Conservation (phyloP, 2,329 filamentous ascomycete species). For the Aspergillus aculeatinus region DNA sequence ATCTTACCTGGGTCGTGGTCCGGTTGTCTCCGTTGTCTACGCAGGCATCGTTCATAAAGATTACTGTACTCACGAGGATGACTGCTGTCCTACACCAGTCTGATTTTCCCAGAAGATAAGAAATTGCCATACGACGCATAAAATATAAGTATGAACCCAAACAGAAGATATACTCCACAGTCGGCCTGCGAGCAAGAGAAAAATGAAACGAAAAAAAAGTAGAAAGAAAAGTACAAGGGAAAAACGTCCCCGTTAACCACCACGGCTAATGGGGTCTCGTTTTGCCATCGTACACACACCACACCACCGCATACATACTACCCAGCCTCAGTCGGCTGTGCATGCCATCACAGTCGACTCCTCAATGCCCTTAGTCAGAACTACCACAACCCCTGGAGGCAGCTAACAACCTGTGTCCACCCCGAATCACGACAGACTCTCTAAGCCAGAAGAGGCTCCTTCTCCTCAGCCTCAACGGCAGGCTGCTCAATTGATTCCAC, state of each 20-base stretch:
- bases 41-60: too few species aligned
- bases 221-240: constrained; percentile 6
- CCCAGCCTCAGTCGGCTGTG: not conserved
- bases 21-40: too few species aligned
- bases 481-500: constrained; percentile 30
- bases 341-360: not conserved
- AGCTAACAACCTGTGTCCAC: not conserved
- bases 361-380: too few species aligned
- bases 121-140: not conserved
- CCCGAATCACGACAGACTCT: not conserved
- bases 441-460: constrained; percentile 36
- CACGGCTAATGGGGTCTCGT: constrained; percentile 14
- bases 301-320: not conserved
- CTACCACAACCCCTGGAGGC: not conserved
- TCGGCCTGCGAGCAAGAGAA: not conserved
- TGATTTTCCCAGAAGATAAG: not conserved
- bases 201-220: not conserved
- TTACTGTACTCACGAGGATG: too few species aligned
- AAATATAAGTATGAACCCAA: not conserved
- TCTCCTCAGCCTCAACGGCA: constrained; percentile 26
- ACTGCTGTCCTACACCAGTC: too few species aligned
- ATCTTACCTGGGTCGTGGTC: too few species aligned
- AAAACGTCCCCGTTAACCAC: constrained; percentile 4
- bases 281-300: constrained; percentile 23
- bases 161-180: not conserved